Base-by-base conservation (phyloP, 768 basidiomycete genomes). In the Floccularia luteovirens region DNA sequence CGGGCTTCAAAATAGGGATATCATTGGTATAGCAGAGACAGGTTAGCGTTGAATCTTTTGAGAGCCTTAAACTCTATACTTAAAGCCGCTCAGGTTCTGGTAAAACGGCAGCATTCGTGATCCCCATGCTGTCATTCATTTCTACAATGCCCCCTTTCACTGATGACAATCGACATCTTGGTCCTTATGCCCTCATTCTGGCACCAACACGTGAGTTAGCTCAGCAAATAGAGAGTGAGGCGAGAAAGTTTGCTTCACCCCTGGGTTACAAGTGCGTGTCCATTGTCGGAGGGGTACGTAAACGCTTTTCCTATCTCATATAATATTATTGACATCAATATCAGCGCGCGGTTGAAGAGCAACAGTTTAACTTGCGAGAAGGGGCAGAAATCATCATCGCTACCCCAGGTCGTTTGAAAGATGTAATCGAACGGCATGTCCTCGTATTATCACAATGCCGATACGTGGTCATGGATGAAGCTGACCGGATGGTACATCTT, bases 401-500 rank as follows among this genome's bases (percentile, higher is more conserved):
- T 19, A 98, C 96, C 0, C 96, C 96, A 8, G 96, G 96, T 66
- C 92, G 96, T 63, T 72, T 99, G 13, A 96, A 96, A 62, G 96
- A 98, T 56, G 90, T 97, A 41, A 83, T 99, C 44, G 94, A 99
- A 63, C 81, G 92, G 16, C 89, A 87, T 58, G 90, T 98, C 33
- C 72, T 99, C 31, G 96, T 99, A 14, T 74, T 99, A 31, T 86
- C 88, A 5, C 96, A 99, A 60, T 98, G 96, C 60, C 90, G 90
- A 2, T 98, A 99, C 55, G 83, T 99, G 43, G 94, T 99, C 49
- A 96, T 99, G 96, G 96, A 99, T 59, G 96, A 99, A 70, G 96
- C 96, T 12, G 96, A 99, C 60, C 79, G 96, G 38, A 98, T 99
- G 96, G 93, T 99, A 45, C 82, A 93, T 54, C 79, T 98, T 22